Percentiles rank a stretch among this genome's conserved stretches.
phyloP scores from a whole-genome alignment of 352 stramenopile genomes.

The Phytophthora hybrid region DNA sequence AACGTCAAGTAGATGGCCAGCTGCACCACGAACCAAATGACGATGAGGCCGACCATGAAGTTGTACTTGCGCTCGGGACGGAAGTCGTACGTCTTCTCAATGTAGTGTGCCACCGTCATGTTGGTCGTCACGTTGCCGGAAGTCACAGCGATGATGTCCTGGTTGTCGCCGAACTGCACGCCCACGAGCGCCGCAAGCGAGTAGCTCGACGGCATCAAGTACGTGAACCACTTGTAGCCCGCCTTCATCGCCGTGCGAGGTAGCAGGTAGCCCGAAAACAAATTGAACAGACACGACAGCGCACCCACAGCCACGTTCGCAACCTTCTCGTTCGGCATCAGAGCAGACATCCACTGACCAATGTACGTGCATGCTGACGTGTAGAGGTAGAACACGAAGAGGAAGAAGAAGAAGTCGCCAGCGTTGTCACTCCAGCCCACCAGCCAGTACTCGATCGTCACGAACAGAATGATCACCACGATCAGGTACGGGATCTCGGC shows the following conservation, averaged over 20 bases:
- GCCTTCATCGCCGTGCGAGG: constrained; percentile 47
- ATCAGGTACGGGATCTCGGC: constrained; percentile 64
- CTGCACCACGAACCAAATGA: neutral
- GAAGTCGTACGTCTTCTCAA: neutral
- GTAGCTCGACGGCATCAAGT: constrained; percentile 34
- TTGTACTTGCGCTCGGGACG: neutral
- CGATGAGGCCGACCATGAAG: neutral
- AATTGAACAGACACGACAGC: constrained; percentile 63
- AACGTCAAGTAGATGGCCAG: constrained; percentile 67
- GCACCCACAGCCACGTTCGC: constrained; percentile 72
- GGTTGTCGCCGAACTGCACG: neutral
- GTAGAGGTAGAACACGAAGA: constrained; percentile 55
- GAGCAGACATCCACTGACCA: constrained; percentile 68
- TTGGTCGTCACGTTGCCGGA: neutral
- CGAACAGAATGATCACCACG: constrained; percentile 46
- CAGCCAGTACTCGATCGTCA: constrained; percentile 67
- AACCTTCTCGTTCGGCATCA: constrained; percentile 71
- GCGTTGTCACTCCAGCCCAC: constrained; percentile 46
- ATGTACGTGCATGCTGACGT: constrained; percentile 63
- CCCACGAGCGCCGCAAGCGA: neutral
- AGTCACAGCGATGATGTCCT: neutral
- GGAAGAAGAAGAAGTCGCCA: constrained; percentile 43
- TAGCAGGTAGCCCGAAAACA: constrained; percentile 59
- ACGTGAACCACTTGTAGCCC: constrained; percentile 67
- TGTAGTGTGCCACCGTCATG: neutral